Evolutionary conservation across 116 monocot species (phyloP).

Genomic region (Zostera marina): DNA sequence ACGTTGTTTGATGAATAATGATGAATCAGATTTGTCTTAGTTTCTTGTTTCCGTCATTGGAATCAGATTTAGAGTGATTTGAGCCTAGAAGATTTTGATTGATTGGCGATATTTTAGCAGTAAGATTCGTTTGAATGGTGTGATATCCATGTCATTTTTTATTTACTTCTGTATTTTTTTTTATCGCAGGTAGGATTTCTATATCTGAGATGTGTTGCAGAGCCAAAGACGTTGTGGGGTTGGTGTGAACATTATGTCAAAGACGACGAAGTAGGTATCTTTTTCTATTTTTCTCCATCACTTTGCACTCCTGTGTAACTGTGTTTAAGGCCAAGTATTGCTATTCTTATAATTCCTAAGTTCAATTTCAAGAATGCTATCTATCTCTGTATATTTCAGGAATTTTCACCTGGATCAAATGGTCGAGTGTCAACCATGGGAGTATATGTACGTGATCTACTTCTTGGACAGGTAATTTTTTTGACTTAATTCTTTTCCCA

Average conservation of each 20-base stretch:
- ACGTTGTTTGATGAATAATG: too few relatives aligned
- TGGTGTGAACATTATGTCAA: constrained; percentile 84
- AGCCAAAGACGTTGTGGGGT: constrained; percentile 79
- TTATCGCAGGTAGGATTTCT: constrained; percentile 68
- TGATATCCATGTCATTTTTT: too few relatives aligned
- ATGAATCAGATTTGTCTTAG: too few relatives aligned
- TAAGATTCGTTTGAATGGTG: too few relatives aligned
- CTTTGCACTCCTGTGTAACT: not conserved
- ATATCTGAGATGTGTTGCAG: constrained; percentile 71
- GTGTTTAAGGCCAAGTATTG: not conserved
- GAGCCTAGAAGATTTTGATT: too few relatives aligned
- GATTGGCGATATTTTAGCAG: too few relatives aligned
- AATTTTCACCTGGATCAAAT: constrained; percentile 78
- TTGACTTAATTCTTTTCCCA: constrained; percentile 2
- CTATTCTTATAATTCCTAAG: too few relatives aligned
- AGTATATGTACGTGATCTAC: constrained; percentile 79
- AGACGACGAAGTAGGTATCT: constrained; percentile 71
- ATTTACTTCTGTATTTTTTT: not conserved
- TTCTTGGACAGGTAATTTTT: constrained; percentile 44
- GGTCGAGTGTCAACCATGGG: constrained; percentile 84
- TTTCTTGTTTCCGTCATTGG: too few relatives aligned
- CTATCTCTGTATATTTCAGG: constrained; percentile 24
- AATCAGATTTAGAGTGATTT: too few relatives aligned
- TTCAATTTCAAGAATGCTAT: not conserved
- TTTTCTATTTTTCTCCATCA: not conserved